Conservation (phyloP, 768 basidiomycete species). For the Hirschioporus abietinus region DNA sequence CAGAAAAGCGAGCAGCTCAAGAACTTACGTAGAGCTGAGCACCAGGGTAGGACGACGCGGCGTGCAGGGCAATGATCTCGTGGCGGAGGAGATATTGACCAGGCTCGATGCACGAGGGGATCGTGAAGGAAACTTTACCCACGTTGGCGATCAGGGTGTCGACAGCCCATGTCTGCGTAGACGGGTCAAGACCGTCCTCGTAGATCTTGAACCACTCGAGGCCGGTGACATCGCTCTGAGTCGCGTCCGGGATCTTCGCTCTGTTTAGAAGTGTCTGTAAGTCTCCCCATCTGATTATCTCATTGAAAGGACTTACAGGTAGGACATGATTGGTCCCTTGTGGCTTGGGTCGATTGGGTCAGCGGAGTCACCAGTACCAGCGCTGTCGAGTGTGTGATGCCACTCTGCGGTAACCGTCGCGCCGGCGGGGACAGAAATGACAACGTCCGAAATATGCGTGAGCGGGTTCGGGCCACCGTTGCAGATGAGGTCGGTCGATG, state of each 20-base stretch:
- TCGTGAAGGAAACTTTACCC: conserved; percentile 21
- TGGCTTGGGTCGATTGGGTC: conserved; percentile 23
- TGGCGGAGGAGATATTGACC: conserved; percentile 23
- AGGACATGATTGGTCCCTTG: conserved; percentile 19
- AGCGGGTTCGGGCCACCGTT: conserved; percentile 21
- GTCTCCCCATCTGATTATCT: background rate
- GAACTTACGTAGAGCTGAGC: conserved; percentile 49
- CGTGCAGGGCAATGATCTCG: conserved; percentile 35
- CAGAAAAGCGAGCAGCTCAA: background rate
- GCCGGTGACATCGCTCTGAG: conserved; percentile 20
- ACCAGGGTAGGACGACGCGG: conserved; percentile 41
- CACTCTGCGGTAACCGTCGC: conserved; percentile 19
- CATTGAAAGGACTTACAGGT: conserved; percentile 11
- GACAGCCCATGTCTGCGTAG: conserved; percentile 18
- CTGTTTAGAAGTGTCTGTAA: conserved; percentile 3
- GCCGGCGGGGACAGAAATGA: conserved; percentile 24
- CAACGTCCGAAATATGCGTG: conserved; percentile 15
- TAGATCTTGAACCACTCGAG: conserved; percentile 27
- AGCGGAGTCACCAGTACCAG: conserved; percentile 14
- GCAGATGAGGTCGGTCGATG: conserved; percentile 16
- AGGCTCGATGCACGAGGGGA: conserved; percentile 21
- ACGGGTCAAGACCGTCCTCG: conserved; percentile 16
- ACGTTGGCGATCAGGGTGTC: conserved; percentile 18
- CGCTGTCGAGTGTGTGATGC: conserved; percentile 18
- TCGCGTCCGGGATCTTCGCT: conserved; percentile 18